A percentile compares a stretch with the other conserved stretches of the same genome.
Conservation (phyloP, 208 protist species). For the Angomonas ambiguus region DNA sequence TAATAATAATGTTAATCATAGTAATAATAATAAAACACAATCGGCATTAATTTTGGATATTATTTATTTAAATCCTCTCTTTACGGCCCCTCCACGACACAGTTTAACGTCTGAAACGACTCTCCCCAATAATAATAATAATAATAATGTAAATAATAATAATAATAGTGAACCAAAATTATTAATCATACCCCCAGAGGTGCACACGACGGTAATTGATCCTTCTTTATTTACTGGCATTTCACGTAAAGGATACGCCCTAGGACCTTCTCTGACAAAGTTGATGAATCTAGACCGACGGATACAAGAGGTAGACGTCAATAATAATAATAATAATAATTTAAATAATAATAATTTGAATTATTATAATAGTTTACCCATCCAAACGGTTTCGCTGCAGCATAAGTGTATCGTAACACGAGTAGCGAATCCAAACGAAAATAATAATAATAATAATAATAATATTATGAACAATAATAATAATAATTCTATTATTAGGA, state of each 20-base stretch:
- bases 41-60: neutral
- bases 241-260: slow-evolving; percentile 31
- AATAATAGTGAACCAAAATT: no score
- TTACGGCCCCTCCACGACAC: neutral
- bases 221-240: slow-evolving; percentile 43
- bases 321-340: slow-evolving; percentile 4
- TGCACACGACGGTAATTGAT: slow-evolving; percentile 39
- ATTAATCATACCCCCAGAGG: no score
- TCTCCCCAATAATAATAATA: neutral
- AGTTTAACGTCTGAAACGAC: neutral
- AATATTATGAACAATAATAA: neutral
- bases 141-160: slow-evolving; percentile 2
- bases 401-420: neutral
- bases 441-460: neutral
- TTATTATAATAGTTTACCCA: neutral
- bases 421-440: neutral
- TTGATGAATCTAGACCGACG: slow-evolving; percentile 16
- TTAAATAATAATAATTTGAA: slow-evolving; percentile 2
- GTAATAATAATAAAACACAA: no score
- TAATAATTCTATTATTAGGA: no score
- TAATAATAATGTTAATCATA: no score
- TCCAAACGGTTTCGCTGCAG: neutral
- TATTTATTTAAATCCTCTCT: neutral
- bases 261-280: slow-evolving; percentile 43
- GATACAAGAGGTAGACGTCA: neutral